Conservation (phyloP, 345 rosid species). For the Aquilaria malaccensis region DNA sequence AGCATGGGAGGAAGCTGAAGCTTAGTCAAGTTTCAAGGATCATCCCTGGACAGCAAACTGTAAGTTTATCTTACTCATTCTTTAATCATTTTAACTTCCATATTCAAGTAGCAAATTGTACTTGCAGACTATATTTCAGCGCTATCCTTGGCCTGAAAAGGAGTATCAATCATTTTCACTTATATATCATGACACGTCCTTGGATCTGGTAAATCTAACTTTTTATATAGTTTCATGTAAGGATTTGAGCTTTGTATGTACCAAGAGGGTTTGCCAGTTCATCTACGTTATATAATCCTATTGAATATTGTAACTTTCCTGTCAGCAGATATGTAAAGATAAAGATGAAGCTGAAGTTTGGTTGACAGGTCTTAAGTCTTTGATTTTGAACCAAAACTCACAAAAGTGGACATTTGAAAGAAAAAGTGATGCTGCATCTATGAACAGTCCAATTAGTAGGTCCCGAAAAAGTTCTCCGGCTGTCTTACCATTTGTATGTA, state of each 20-base stretch:
- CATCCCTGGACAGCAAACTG: conserved; percentile 94
- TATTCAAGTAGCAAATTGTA: conserved; percentile 5
- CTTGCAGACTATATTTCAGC: conserved; percentile 80
- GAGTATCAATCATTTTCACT: conserved; percentile 98
- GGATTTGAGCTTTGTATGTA: background rate
- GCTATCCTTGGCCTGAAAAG: conserved; percentile 95
- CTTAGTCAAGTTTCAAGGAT: conserved; percentile 62
- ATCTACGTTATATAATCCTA: background rate
- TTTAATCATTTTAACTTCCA: background rate
- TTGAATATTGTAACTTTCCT: conserved; percentile 2
- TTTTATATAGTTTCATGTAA: conserved; percentile 3
- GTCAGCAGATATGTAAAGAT: conserved; percentile 84
- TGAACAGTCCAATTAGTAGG: conserved; percentile 41
- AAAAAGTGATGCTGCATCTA: conserved; percentile 34
- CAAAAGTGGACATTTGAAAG: conserved; percentile 50
- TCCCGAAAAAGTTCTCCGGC: conserved; percentile 42
- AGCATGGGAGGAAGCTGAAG: conserved; percentile 65
- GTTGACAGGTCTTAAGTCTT: conserved; percentile 78
- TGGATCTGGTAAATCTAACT: conserved; percentile 70
- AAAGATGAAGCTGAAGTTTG: conserved; percentile 97
- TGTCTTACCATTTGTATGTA: conserved; percentile 44
- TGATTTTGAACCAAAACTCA: conserved; percentile 36
- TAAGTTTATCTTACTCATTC: conserved; percentile 34
- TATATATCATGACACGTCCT: conserved; percentile 64
- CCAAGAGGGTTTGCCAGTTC: background rate